Evolutionary conservation across 1,284 basidiomycete species (phyloP).

Genomic region (Vanrija pseudolonga): DNA sequence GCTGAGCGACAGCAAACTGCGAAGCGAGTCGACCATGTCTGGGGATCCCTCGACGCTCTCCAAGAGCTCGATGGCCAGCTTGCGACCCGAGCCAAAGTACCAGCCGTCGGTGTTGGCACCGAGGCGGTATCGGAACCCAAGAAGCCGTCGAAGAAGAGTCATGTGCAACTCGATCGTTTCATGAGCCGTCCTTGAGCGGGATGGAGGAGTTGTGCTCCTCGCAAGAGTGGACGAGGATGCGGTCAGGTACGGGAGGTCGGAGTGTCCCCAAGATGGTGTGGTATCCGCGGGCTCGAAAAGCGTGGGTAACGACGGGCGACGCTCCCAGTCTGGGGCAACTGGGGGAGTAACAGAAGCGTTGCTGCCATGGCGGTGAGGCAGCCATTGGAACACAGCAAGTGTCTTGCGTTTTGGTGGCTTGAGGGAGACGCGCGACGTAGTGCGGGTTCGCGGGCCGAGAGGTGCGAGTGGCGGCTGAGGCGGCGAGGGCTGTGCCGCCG

Average conservation of each 20-base stretch:
- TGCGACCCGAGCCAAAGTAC: constrained; percentile 30
- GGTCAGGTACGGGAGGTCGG: not conserved
- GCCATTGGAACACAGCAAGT: constrained; percentile 19
- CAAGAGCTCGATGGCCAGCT: constrained; percentile 18
- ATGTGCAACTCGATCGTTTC: not conserved
- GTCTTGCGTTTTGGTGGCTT: constrained; percentile 15
- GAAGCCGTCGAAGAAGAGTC: constrained; percentile 21
- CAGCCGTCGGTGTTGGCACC: constrained; percentile 24
- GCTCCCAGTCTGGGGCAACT: constrained; percentile 11
- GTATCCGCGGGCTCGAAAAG: constrained; percentile 2
- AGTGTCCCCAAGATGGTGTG: not conserved
- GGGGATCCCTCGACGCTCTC: constrained; percentile 10
- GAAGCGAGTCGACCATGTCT: constrained; percentile 9
- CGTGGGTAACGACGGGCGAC: constrained; percentile 32
- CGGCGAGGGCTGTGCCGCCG: too few relatives aligned
- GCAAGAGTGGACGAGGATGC: too few relatives aligned
- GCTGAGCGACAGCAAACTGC: not conserved
- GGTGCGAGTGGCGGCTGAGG: not conserved
- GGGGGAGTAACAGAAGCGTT: constrained; percentile 2
- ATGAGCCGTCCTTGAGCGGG: not conserved
- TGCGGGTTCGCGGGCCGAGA: constrained; percentile 2
- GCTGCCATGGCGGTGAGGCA: constrained; percentile 17
- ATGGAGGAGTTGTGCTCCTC: too few relatives aligned
- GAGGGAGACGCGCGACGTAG: constrained; percentile 10
- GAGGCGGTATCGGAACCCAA: constrained; percentile 28